Percentiles rank a stretch among this genome's conserved stretches.
These are phyloP conservation scores for Ceratobasidium sp. DNA, from an alignment of 1,284 basidiomycete species.

Conservation along the genomic window DNA sequence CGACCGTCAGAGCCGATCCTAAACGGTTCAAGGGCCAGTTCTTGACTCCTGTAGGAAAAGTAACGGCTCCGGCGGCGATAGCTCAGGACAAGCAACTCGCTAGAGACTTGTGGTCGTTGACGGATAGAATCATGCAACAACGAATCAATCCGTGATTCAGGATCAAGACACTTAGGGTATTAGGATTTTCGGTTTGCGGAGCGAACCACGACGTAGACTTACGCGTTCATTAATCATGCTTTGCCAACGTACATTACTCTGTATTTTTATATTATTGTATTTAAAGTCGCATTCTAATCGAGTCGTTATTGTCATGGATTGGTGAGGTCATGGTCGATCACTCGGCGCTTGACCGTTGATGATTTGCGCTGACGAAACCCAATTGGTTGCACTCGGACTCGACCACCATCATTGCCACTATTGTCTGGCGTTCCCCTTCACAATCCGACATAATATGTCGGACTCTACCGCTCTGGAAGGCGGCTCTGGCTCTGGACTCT, in stretches of 20 bases:
- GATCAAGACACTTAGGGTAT: conserved; percentile 31
- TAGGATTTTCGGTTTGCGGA: not conserved
- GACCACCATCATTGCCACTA: not conserved
- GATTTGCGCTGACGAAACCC: conserved; percentile 35
- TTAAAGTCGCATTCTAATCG: no score
- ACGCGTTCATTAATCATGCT: not conserved
- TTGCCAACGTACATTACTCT: not conserved
- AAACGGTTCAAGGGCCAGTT: conserved; percentile 65
- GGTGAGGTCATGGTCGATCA: conserved; percentile 45
- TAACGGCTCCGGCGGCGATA: conserved; percentile 56
- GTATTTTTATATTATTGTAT: conserved; percentile 16
- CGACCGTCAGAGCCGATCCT: conserved; percentile 58
- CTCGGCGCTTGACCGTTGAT: conserved; percentile 22
- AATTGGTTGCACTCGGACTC: conserved; percentile 15
- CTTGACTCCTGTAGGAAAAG: conserved; percentile 60
- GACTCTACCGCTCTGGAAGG: conserved; percentile 18
- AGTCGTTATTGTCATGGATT: no score
- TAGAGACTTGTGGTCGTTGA: conserved; percentile 63
- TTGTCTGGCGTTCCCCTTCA: no score
- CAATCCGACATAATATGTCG: not conserved
- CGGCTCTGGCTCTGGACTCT: conserved; percentile 38
- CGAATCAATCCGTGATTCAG: conserved; percentile 24
- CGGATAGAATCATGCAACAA: conserved; percentile 57
- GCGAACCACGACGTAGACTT: not conserved
- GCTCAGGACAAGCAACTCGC: conserved; percentile 60